Base-by-base conservation (phyloP, 129 eudicot genomes). In the Centaurea solstitialis region DNA sequence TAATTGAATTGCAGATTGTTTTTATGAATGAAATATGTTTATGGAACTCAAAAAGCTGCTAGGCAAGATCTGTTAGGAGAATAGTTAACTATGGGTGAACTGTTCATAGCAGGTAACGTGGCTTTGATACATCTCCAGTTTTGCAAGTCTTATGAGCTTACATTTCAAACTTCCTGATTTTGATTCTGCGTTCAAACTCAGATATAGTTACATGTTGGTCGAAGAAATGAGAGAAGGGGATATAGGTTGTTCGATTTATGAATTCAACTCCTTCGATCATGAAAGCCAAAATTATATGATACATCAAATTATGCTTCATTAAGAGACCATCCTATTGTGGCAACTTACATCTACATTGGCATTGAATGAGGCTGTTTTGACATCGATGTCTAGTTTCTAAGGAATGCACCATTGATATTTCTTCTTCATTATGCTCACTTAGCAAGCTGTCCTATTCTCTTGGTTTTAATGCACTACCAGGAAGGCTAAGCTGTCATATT, bases 131-230 rank as follows among this genome's bases (percentile, higher is more conserved):
- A 88, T 84, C 82, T 76, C 74, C 91, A 83, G 57, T 91, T 92
- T 62, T 95, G 85, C 39, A 92, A 80, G 79, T 75, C 83, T 93
- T 1, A 77, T 88, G 84, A 84, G 91, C 82, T 87, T 93, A 83
- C 97, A 95, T 83, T 91, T 89, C 53, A 89, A 80, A 69, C 88
- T 89, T 83, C 72, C 84, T 45, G 99, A 95, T 77, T 38, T 91
- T 18, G 97, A 93, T 87, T 83, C 93, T 68, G 95, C 92, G 30
- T 80, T 80, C 50, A 67, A 76, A 59, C 94, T 93, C 30, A 26
- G 30, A 26, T 26, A 26, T 26, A 26, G n/a, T n/a, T n/a, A n/a
- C n/a, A 26, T 26, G 30, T 26, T 26, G 21, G 69, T 85, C 47
- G 84, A 67, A 78, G 96, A 87, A 75, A 81, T 68, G 80, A 82